Base-by-base conservation (phyloP, 768 basidiomycete species). In the Multifurca ochricompacta region DNA sequence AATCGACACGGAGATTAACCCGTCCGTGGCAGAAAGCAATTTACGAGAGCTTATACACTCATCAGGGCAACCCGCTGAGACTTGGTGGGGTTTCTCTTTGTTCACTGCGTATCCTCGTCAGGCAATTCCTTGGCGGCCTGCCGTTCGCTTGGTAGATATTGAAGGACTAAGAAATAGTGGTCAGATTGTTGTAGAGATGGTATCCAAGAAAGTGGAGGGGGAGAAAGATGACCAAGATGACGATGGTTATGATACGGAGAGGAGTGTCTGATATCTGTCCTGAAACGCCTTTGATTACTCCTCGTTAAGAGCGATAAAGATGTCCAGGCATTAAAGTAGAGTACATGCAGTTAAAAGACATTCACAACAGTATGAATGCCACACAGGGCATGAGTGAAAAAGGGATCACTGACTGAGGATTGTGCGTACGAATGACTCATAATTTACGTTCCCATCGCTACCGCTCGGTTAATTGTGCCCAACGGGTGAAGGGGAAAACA, bases 391-490 rank as follows among this genome's bases (percentile, higher is more conserved):
- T 45, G 3, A n/a, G 8, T 16, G 2, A 25, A 39, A 36, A 39
- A 27, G 23, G n/a, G 10, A 62, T 70, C 73, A 93, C 77, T 93
- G 91, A 65, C 83, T 88, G 48, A 95, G 81, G 63, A 97, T 93
- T 18, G 90, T 91, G 70, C 92, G 83, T 44, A 96, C 93, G 64
- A 98, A 96, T 2, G 89, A 91, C 69, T 95, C 93, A 68, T 98
- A 97, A 71, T 97, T 95, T 66, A 97, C 83, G 63, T 95, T 96
- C 13, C 95, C 95, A 66, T 97, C 94, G 21, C 94, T 96, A 65
- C 4, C 18, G 42, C 37, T 18, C 16, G 62, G 39, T 13, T 32
- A 48, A 48, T 34, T 19, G 31, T 4, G 28, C 51, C 31, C 44
- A 35, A 43, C 14, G 39, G 59, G 14, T 5, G 55, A 61, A 31